Evolutionary conservation across 345 rosid species (phyloP), one percentile per base, ranked within the genome.

Genomic region (Ailanthus altissimus): DNA sequence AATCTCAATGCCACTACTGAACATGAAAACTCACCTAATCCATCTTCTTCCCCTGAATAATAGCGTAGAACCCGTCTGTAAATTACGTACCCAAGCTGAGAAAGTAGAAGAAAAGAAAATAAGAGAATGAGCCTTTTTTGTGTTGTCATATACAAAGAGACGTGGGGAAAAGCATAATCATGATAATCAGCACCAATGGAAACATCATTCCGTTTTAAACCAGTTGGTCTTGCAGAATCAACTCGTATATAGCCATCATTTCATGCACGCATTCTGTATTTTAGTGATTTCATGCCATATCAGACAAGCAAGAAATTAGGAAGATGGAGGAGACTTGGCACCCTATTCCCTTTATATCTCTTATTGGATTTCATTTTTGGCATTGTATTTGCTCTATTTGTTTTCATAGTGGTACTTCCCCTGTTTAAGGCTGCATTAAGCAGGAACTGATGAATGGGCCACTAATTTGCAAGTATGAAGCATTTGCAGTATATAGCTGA

Each of bases 1-100:
- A 21, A 56, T 63, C 13, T 11, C 26, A 28, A 16, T 46, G 54
- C 50, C 49, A 26, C 2, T 12, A 53, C 4, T 28, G 23, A 25
- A 47, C 68, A 42, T n/a, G 38, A 77, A 11, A 73, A 81, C 86
- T 88, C 80, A 91, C 99, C 92, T 83, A 92, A 84, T 2, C 97
- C 98, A 82, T 90, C 97, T 84, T 92, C 99, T 64, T 97, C 97
- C 56, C 99, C 97, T 45, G 94, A 97, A 78, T 97, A 97, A 84
- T 94, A 92, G 12, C 97, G 91, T 47, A 94, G 85, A 74, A 94
- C 98, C 75, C 98, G 86, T 85, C 98, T 81, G 77, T 91, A 92
- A 28, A 93, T 92, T 67, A 92, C 85, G 73, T 97, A 94, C 5
- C 97, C 97, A 60, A 92, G 97, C 97, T 94, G 93, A 47, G 36